These are phyloP conservation scores for Cornus controversa DNA, from an alignment of 148 eudicot species.

Conservation along the genomic window DNA sequence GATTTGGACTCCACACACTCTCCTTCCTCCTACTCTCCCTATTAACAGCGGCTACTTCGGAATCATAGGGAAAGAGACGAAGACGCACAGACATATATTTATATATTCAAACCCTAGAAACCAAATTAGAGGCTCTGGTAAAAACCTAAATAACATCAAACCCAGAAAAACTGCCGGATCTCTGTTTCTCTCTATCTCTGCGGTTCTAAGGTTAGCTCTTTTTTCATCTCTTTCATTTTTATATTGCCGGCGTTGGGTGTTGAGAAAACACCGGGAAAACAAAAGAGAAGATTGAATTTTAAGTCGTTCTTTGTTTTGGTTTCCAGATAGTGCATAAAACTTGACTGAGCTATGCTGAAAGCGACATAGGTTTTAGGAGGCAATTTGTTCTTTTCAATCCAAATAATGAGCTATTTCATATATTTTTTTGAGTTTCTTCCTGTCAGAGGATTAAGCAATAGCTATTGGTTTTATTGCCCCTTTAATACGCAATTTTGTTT, in stretches of 20 bases:
- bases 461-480: neutral
- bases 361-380: neutral
- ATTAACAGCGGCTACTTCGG: too few relatives aligned
- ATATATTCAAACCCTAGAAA: too few relatives aligned
- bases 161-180: neutral
- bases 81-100: too few relatives aligned
- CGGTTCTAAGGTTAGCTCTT: neutral
- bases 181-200: conserved; percentile 1
- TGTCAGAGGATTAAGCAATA: neutral
- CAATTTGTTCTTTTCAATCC: neutral
- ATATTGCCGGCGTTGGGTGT: neutral
- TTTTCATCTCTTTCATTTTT: neutral
- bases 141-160: neutral
- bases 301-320: neutral
- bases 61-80: too few relatives aligned
- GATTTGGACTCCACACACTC: neutral
- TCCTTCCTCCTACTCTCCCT: neutral
- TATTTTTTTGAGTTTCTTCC: neutral
- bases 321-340: neutral
- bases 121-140: too few relatives aligned
- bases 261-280: neutral
- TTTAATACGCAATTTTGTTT: neutral
- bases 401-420: too few relatives aligned
- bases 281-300: neutral
- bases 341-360: neutral